Conservation (phyloP, 331 rosid genomes). For the Quercus tomentella region DNA sequence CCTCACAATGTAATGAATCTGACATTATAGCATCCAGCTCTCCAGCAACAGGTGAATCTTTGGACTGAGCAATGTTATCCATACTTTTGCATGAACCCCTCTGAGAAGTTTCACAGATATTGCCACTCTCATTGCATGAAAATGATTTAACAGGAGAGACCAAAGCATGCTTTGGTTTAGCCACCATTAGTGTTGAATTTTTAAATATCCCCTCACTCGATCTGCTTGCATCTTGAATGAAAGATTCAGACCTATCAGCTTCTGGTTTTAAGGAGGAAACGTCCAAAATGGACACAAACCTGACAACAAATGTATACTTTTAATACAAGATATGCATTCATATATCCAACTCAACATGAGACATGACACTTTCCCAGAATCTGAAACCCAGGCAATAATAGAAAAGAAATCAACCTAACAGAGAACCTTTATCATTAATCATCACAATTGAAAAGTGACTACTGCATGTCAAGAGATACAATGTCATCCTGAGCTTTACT, state of each 20-base stretch:
- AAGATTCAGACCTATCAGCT: slow-evolving; percentile 30
- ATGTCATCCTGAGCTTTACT: background rate
- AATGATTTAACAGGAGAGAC: slow-evolving; percentile 30
- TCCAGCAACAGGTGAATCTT: slow-evolving; percentile 23
- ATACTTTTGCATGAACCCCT: slow-evolving; percentile 31
- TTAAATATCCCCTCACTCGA: slow-evolving; percentile 45
- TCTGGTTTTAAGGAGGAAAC: slow-evolving; percentile 87
- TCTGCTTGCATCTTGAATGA: slow-evolving; percentile 44
- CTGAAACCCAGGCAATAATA: background rate
- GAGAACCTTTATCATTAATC: background rate
- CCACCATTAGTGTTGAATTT: slow-evolving; percentile 74
- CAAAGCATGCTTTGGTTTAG: slow-evolving; percentile 42
- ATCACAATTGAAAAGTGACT: background rate
- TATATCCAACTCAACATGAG: slow-evolving; percentile 6
- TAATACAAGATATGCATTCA: slow-evolving; percentile 12
- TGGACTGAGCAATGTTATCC: slow-evolving; percentile 27
- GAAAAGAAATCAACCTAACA: background rate
- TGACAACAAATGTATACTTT: slow-evolving; percentile 32
- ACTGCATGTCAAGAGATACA: background rate
- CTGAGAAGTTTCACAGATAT: slow-evolving; percentile 39
- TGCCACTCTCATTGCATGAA: slow-evolving; percentile 34
- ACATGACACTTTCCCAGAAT: slow-evolving; percentile 5
- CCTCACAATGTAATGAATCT: slow-evolving; percentile 34
- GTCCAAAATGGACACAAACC: slow-evolving; percentile 88
- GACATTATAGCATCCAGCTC: slow-evolving; percentile 20